phyloP scores from a whole-genome alignment of 176 grass and related monocot genomes.

The Triticum timopheevii region DNA sequence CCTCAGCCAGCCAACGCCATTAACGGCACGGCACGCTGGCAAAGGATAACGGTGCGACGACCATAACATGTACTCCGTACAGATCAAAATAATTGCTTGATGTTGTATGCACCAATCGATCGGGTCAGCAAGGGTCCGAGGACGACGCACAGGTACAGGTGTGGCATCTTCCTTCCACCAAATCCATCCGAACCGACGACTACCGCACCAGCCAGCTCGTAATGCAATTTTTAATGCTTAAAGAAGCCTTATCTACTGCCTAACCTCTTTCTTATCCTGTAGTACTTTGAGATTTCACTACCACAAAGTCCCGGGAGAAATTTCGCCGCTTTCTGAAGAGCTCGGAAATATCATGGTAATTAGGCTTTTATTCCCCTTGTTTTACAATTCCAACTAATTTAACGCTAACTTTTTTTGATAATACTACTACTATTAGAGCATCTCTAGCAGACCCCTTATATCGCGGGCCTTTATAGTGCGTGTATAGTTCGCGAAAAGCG shows the following conservation, averaged over 20 bases:
- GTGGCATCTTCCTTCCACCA: not conserved
- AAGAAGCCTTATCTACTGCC: too few relatives aligned
- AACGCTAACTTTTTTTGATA: too few relatives aligned
- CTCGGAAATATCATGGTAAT: not conserved
- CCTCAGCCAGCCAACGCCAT: too few relatives aligned
- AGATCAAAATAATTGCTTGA: not conserved
- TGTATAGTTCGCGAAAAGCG: too few relatives aligned
- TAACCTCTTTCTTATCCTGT: not conserved
- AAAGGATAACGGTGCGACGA: not conserved
- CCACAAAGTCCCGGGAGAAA: too few relatives aligned
- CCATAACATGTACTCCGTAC: not conserved
- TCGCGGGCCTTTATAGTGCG: too few relatives aligned
- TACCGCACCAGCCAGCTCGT: not conserved
- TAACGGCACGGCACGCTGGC: too few relatives aligned
- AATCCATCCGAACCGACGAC: not conserved
- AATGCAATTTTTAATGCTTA: too few relatives aligned
- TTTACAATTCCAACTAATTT: too few relatives aligned
- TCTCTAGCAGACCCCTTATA: too few relatives aligned
- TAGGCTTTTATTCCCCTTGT: not conserved
- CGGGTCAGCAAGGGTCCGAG: not conserved
- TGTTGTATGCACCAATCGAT: not conserved
- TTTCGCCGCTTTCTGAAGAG: not conserved
- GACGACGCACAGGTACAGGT: not conserved
- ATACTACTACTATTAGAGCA: too few relatives aligned
- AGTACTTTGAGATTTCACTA: not conserved